Conservation (phyloP, 1,284 basidiomycete genomes). For the Cutaneotrichosporon sp. region DNA sequence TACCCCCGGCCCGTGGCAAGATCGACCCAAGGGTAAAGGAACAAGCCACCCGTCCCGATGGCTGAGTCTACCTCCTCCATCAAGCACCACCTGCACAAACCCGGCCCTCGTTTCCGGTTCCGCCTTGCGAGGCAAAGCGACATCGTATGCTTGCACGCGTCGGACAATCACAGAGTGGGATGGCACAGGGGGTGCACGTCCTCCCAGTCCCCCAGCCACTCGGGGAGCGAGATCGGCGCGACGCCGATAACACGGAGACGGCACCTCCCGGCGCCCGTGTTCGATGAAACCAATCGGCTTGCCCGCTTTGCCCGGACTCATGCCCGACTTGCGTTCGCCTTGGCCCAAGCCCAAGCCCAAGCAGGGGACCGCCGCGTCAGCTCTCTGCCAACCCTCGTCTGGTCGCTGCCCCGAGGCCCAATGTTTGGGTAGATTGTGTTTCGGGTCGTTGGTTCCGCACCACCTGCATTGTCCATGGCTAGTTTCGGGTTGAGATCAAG, state of each 20-base stretch:
- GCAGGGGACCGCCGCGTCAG: neutral
- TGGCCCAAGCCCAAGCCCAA: neutral
- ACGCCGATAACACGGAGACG: too few species aligned
- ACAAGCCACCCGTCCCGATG: neutral
- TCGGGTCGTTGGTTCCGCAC: neutral
- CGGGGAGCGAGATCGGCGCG: too few species aligned
- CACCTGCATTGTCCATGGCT: neutral
- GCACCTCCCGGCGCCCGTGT: too few species aligned
- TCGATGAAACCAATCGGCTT: neutral
- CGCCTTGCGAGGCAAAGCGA: too few species aligned
- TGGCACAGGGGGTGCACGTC: too few species aligned
- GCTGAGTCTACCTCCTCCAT: neutral
- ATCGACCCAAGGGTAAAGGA: neutral
- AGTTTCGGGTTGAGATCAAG: neutral
- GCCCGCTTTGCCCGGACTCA: neutral
- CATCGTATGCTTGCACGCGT: too few species aligned
- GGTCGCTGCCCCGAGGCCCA: neutral
- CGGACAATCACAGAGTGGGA: too few species aligned
- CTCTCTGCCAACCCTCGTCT: neutral
- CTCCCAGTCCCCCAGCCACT: too few species aligned
- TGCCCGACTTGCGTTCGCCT: neutral
- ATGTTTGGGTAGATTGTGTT: neutral
- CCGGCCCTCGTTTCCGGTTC: neutral
- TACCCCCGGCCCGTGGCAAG: neutral
- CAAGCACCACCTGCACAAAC: neutral